Conservation (phyloP, 192 early-diverging fungal genomes). For the Coemansia sp. region DNA sequence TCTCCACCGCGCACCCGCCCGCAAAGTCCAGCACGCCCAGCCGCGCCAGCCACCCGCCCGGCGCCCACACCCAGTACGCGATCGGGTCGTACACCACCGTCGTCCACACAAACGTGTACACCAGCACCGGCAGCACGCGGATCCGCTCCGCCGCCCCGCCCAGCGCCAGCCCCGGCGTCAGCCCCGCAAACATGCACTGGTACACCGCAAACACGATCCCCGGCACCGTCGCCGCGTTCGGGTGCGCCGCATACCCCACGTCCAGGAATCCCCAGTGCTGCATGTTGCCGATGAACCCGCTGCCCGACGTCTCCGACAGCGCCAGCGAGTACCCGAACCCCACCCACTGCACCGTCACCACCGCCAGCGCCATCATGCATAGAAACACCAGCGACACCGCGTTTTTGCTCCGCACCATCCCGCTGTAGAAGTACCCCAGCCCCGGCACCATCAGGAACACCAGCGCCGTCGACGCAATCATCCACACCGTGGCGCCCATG, state of each 20-base stretch:
- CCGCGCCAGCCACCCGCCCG: slow-evolving; percentile 70
- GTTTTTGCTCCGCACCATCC: slow-evolving; percentile 72
- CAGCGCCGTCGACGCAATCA: slow-evolving; percentile 62
- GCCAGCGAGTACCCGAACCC: slow-evolving; percentile 69
- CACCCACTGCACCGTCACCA: slow-evolving; percentile 73
- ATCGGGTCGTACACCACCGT: slow-evolving; percentile 69
- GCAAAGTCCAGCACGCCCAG: slow-evolving; percentile 83
- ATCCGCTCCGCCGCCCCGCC: slow-evolving; percentile 73
- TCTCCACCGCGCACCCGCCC: slow-evolving; percentile 83
- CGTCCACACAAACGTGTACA: slow-evolving; percentile 66
- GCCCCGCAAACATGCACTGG: slow-evolving; percentile 77
- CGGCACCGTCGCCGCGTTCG: slow-evolving; percentile 60
- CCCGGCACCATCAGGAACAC: slow-evolving; percentile 76
- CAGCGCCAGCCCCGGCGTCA: slow-evolving; percentile 68
- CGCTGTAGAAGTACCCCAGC: slow-evolving; percentile 74
- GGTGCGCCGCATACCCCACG: slow-evolving; percentile 54
- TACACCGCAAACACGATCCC: slow-evolving; percentile 61
- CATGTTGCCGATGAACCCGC: slow-evolving; percentile 67
- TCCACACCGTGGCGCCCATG: slow-evolving; percentile 70
- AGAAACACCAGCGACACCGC: slow-evolving; percentile 74
- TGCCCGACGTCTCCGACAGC: slow-evolving; percentile 61
- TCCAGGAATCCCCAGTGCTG: slow-evolving; percentile 58
- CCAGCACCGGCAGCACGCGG: slow-evolving; percentile 58
- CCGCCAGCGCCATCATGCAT: slow-evolving; percentile 63
- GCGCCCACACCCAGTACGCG: slow-evolving; percentile 80